These are phyloP conservation scores for Bothriochloa decipiens DNA, from an alignment of 176 grass and related monocot species.

Conservation along the genomic window DNA sequence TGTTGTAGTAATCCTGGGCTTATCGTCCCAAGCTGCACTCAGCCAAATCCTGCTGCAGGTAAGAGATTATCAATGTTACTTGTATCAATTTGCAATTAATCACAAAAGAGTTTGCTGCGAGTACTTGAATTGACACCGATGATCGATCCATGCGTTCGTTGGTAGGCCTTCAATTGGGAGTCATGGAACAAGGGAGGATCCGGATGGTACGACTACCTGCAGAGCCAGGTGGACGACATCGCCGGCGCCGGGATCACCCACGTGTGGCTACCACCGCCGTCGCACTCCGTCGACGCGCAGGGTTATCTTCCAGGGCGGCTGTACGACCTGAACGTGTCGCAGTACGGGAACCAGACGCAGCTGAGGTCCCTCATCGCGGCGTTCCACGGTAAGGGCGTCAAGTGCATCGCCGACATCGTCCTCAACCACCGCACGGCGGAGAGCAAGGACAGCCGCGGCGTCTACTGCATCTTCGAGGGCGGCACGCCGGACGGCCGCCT, in stretches of 20 bases:
- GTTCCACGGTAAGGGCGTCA: conserved; percentile 43
- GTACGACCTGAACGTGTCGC: conserved; percentile 60
- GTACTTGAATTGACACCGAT: background rate
- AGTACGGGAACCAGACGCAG: conserved; percentile 46
- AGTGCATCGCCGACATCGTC: conserved; percentile 60
- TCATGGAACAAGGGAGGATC: conserved; percentile 53
- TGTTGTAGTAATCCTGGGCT: background rate
- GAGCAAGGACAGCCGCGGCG: conserved; percentile 49
- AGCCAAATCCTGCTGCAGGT: conserved; percentile 22
- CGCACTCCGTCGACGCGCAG: conserved; percentile 55
- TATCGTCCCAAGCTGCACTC: background rate
- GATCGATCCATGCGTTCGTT: background rate
- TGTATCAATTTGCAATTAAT: background rate
- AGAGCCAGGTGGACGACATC: conserved; percentile 42
- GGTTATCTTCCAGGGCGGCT: conserved; percentile 67
- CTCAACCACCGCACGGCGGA: conserved; percentile 72
- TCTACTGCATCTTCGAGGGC: conserved; percentile 76
- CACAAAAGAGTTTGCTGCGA: background rate
- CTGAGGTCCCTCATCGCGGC: conserved; percentile 42
- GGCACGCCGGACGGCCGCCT: conserved; percentile 58
- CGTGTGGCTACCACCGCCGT: conserved; percentile 56
- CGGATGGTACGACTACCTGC: conserved; percentile 58
- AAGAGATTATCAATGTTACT: background rate
- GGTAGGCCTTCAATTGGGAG: conserved; percentile 59
- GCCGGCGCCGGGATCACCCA: conserved; percentile 53